Evolutionary conservation across 2,329 filamentous ascomycete genomes (phyloP).

Genomic region (Hirsutella minnesotensis): DNA sequence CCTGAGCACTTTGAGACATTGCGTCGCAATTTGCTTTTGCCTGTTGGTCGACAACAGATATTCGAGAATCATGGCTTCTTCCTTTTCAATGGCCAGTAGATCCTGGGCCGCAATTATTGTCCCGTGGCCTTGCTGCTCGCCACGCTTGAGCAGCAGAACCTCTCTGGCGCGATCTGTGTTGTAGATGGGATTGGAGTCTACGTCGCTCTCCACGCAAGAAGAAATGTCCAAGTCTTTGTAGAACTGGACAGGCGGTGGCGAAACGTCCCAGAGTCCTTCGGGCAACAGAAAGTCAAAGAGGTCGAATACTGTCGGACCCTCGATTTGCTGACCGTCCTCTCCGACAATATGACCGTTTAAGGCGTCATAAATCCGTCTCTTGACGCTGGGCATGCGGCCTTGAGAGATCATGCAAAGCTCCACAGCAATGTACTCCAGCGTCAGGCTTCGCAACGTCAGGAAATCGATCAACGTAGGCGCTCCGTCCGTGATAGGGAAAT

Average conservation of each 20-base stretch:
- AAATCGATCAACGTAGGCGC: slow-evolving; percentile 65
- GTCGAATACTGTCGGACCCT: slow-evolving; percentile 73
- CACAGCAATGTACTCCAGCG: slow-evolving; percentile 74
- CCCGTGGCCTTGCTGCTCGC: slow-evolving; percentile 42
- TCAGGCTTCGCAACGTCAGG: slow-evolving; percentile 61
- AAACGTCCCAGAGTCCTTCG: slow-evolving; percentile 35
- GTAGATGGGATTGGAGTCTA: slow-evolving; percentile 47
- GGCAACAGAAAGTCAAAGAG: slow-evolving; percentile 75
- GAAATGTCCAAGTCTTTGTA: slow-evolving; percentile 58
- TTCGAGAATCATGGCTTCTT: slow-evolving; percentile 48
- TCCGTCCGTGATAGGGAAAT: slow-evolving; percentile 59
- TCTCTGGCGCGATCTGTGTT: slow-evolving; percentile 62
- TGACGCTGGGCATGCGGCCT: slow-evolving; percentile 56
- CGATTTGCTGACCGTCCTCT: slow-evolving; percentile 52
- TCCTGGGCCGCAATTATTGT: slow-evolving; percentile 38
- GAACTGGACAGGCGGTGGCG: slow-evolving; percentile 42
- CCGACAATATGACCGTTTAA: slow-evolving; percentile 66
- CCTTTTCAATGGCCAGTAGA: slow-evolving; percentile 36
- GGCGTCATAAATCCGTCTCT: slow-evolving; percentile 56
- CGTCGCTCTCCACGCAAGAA: slow-evolving; percentile 48
- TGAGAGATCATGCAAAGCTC: slow-evolving; percentile 72
- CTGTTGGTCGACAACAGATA: slow-evolving; percentile 54
- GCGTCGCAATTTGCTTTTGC: slow-evolving; percentile 41
- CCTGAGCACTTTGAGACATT: slow-evolving; percentile 56
- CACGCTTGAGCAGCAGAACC: slow-evolving; percentile 57